Conservation (phyloP, 169 alveolate species). For the Plasmodium coatneyi region DNA sequence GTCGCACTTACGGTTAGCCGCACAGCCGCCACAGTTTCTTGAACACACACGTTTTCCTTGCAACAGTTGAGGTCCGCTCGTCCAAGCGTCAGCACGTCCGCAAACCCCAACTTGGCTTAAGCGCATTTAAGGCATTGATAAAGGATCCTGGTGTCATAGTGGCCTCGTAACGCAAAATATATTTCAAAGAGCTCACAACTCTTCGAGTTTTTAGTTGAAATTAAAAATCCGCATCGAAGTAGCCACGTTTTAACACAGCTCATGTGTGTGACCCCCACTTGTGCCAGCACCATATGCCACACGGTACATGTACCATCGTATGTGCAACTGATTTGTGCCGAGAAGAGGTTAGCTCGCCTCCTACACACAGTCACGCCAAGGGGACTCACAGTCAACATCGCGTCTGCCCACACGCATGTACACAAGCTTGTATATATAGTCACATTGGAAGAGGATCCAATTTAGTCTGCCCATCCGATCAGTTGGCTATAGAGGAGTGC, state of each 20-base stretch:
- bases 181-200: not conserved
- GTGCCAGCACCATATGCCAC: not conserved
- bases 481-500: constrained; percentile 14
- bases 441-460: constrained; percentile 13
- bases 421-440: not conserved
- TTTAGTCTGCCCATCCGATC: not conserved
- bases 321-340: not conserved
- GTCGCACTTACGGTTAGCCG: not conserved
- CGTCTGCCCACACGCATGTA: not conserved
- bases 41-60: not conserved
- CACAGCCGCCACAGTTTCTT: not conserved
- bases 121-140: not conserved
- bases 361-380: not conserved
- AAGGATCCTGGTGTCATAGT: not conserved
- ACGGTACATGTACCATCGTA: not conserved
- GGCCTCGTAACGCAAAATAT: not conserved
- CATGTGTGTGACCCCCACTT: not conserved
- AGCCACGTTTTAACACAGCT: not conserved
- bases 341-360: not conserved
- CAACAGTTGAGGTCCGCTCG: not conserved
- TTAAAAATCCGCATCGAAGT: not conserved
- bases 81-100: not conserved
- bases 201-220: not conserved
- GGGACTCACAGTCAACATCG: not conserved
- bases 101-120: not conserved